Evolutionary conservation across 768 basidiomycete genomes (phyloP), one percentile per base, ranked within the genome.

Genomic region (Rhizopogon salebrosus): DNA sequence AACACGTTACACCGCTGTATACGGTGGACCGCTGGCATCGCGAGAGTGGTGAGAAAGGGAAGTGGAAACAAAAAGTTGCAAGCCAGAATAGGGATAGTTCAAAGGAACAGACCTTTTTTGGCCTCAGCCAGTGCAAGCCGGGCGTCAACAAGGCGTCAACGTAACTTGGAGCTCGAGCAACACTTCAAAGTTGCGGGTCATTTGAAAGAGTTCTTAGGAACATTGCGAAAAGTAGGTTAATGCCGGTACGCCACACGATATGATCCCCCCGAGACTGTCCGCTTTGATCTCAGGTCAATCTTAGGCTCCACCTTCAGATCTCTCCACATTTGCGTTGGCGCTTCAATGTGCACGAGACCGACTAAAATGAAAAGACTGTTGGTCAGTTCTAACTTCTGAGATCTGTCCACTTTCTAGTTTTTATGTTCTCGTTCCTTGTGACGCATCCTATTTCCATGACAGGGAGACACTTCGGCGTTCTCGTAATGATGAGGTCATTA

Each of bases 401-500:
- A 53, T 46, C 45, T 22, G 22, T 20, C 18, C 14, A 13, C 18
- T 29, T 27, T 43, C 26, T 43, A 11, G 18, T 20, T 29, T 20
- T 14, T 11, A 29, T 31, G 45, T 4, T 46, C 16, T 34, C 45
- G 31, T 10, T 31, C 26, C 42, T 27, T 7, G 43, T 45, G 29
- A 46, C 45, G 31, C 29, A 31, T 45, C 43, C 31, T 10, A 46
- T 46, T 46, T 46, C 31, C 45, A 46, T n/a, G n/a, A n/a, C 27
- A 27, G 27, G 27, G 43, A 31, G 20, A 27, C 35, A 31, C 31
- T 46, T 46, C 45, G 45, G 45, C 22, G 64, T 60, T 68, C 55
- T 70, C 69, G 67, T 68, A 68, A 68, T 62, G 59, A 52, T 63
- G 66, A 63, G 60, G 67, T 70, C 66, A 64, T 56, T 58, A 55